phyloP scores from a whole-genome alignment of 129 eudicot species.

The Heracleum sosnowskyi region DNA sequence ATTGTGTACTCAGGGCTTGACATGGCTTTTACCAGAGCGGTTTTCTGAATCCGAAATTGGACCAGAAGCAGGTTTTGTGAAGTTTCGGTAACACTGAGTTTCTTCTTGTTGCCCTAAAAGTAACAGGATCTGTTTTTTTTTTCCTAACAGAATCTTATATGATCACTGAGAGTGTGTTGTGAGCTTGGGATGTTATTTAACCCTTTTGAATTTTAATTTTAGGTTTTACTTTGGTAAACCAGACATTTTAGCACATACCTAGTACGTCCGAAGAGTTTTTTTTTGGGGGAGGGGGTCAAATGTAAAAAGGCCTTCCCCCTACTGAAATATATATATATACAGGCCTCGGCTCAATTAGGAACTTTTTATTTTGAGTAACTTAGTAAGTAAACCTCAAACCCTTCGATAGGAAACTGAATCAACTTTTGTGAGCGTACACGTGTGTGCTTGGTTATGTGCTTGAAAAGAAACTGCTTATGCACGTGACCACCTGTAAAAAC shows the following conservation, averaged over 20 bases:
- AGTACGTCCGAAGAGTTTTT: too few species aligned
- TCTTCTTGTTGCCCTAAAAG: conserved; percentile 32
- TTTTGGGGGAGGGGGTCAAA: background rate
- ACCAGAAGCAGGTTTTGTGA: conserved; percentile 99
- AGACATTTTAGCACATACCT: too few species aligned
- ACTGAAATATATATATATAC: background rate
- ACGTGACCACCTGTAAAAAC: too few species aligned
- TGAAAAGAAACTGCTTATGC: too few species aligned
- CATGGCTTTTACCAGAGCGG: conserved; percentile 99
- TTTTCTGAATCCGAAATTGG: conserved; percentile 91
- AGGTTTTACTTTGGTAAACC: background rate
- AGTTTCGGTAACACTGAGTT: conserved; percentile 77
- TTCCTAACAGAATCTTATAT: conserved; percentile 2
- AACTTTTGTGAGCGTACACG: too few species aligned
- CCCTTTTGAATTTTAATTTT: background rate
- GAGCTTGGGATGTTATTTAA: background rate
- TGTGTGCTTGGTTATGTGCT: too few species aligned
- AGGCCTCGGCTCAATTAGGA: too few species aligned
- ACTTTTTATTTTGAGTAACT: too few species aligned
- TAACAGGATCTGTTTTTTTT: background rate
- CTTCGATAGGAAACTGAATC: too few species aligned
- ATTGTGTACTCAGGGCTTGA: conserved; percentile 62
- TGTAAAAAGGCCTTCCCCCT: background rate
- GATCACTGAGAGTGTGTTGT: background rate
- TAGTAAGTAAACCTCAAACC: too few species aligned